Evolutionary conservation across 2,329 filamentous ascomycete species (phyloP), one percentile per base, ranked within the genome.

Genomic region (Seiridium unicorne): DNA sequence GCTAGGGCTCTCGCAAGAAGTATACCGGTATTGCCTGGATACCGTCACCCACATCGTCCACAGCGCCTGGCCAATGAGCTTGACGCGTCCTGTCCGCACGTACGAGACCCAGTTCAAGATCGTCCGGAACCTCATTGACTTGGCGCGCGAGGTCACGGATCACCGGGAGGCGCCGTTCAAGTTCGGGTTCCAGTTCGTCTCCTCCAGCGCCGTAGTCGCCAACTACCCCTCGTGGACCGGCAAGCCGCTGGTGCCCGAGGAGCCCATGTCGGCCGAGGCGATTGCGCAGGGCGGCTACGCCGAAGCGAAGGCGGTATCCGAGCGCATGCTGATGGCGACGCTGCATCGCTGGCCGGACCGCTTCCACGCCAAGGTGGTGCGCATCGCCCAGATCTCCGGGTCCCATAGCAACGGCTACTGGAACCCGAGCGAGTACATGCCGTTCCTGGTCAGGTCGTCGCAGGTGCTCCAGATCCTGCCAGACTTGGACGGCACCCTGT

Each of bases 51-150:
- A 75, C 51, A 73, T 84, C 32, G 77, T 83, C 46, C 81, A 86
- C 72, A 84, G 81, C 63, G 81, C 80, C 10, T 84, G 80, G 78
- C 79, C 78, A 0, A 84, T 86, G 71, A 82, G 82, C 69, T 81
- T 79, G 65, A 83, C 80, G 68, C 73, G 82, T 7, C 68, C 76
- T 3, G 61, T 85, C 6, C 69, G 73, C 5, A 79, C 75, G 0
- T 85, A 85, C 61, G 78, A 81, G 65, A 72, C 78, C 0, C 78
- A 84, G 62, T 78, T 85, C 59, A 73, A 76, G 1, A 77, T 79
- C 2, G 76, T 86, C 58, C 77, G 80, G 1, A 78, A 81, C 64
- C 68, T 86, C 9, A 62, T 85, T 7, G 70, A 80, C 44, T 69
- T 85, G 3, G 78, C 79, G 0, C 59, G 70, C 2, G 73, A 75